These are phyloP conservation scores for Ophiostoma sp. DNA, from an alignment of 2,329 filamentous ascomycete genomes.

Conservation along the genomic window DNA sequence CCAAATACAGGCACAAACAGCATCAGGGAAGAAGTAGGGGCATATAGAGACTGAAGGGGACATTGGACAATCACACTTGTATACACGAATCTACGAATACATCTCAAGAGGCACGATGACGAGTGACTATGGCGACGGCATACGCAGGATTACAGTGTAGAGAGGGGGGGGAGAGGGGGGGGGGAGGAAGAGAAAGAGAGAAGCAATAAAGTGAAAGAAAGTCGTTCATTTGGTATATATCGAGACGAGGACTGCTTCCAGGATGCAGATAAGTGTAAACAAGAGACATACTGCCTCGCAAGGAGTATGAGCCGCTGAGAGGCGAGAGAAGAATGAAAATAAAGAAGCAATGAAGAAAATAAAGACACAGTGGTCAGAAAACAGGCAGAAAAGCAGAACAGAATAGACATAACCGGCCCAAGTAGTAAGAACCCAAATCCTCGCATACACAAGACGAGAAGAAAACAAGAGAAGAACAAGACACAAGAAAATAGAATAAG, in stretches of 20 bases:
- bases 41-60: not conserved
- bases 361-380: not conserved
- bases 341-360: not conserved
- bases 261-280: not conserved
- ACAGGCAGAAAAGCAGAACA: not conserved
- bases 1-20: slow-evolving; percentile 22
- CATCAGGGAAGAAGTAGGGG: slow-evolving; percentile 24
- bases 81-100: slow-evolving; percentile 2
- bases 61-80: not conserved
- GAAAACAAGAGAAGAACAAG: not conserved
- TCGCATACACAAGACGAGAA: not conserved
- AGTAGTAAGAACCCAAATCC: not conserved
- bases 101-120: not conserved
- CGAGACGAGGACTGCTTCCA: not conserved
- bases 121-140: not conserved
- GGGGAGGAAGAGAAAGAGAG: too few relatives aligned
- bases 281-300: not conserved
- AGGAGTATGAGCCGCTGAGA: slow-evolving; percentile 7
- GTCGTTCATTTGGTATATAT: slow-evolving; percentile 7
- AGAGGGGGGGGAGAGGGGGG: too few relatives aligned
- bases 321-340: not conserved
- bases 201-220: not conserved
- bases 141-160: not conserved
- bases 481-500: not conserved
- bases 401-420: not conserved